Base-by-base conservation (phyloP, 1,284 basidiomycete genomes). In the Apiotrichum sp. region DNA sequence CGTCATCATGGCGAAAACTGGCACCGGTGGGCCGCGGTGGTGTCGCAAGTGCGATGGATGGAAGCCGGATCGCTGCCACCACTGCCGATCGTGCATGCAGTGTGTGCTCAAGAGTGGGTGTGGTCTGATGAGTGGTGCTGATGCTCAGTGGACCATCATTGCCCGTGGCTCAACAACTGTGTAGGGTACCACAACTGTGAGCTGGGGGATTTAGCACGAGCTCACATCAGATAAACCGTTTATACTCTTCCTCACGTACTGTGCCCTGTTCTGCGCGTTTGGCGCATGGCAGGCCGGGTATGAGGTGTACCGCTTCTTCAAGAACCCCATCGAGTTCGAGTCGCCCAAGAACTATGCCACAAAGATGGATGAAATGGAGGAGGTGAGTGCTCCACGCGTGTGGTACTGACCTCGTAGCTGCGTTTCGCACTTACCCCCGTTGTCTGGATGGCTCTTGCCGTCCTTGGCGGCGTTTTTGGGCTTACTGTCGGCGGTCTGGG, bases 81-180 rank as follows among this genome's bases (percentile, higher is more conserved):
- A 93, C 68, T 92, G 88, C 70, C 82, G 82, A 3, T 74, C 81
- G 40, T 93, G 90, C 70, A 81, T 83, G 42, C 80, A 85, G 43
- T 93, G 90, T 71, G 84, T 89, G 7, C 76, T 93, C 45, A 92
- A 90, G 77, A 74, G 88, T 92, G 84, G 86, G 89, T 87, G 52
- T 1, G 2, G 9, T 16, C 7, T 22, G 10, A 39, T 36, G 11
- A 5, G 49, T 16, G 16, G 41, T 50, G 48, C 46, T 59, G 52
- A 58, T n/a, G 40, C 10, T 22, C 53, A 64, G 62, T 65, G 59
- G 89, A 93, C 71, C 90, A 93, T 69, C 90, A 93, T 69, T 93
- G 90, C 69, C 86, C 86, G 3, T 93, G 90, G 90, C 77, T 93
- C 13, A 87, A 83, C 41, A 86, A 81, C 68, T 93, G 90, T 72